A percentile compares a stretch with the other conserved stretches of the same genome.
Conservation (phyloP, 352 stramenopile genomes). For the Pythium rishiriense region DNA sequence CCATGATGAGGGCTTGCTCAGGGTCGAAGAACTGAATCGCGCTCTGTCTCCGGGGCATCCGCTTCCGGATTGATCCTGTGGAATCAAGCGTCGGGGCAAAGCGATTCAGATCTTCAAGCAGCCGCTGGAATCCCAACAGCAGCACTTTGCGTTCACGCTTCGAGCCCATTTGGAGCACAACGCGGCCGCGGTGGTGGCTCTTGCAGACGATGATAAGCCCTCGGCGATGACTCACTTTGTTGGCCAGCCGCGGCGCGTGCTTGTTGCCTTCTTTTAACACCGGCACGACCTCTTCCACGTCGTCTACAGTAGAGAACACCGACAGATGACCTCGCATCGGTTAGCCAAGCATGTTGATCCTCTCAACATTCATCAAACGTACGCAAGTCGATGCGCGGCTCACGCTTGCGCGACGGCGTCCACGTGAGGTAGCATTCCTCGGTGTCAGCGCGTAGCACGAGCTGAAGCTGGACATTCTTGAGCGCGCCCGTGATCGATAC, state of each 20-base stretch:
- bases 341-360: not conserved
- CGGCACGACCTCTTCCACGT: conserved; percentile 57
- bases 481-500: conserved; percentile 65
- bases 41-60: conserved; percentile 45
- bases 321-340: not conserved
- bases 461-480: conserved; percentile 61
- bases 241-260: conserved; percentile 44
- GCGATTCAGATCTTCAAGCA: conserved; percentile 51
- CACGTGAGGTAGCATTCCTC: conserved; percentile 74
- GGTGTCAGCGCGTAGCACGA: conserved; percentile 43
- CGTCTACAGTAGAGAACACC: conserved; percentile 34
- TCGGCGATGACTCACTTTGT: conserved; percentile 64
- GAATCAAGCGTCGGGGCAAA: conserved; percentile 46
- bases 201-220: conserved; percentile 69
- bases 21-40: conserved; percentile 54
- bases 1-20: conserved; percentile 6
- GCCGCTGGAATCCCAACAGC: conserved; percentile 50
- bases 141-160: conserved; percentile 63
- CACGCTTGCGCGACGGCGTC: conserved; percentile 69
- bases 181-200: conserved; percentile 57
- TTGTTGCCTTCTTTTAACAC: conserved; percentile 56
- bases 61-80: conserved; percentile 45
- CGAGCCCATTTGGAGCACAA: conserved; percentile 61
- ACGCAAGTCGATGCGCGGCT: conserved; percentile 62
- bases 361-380: not conserved